Evolutionary conservation across 805 yeast species (phyloP).

Genomic region (Barnettozyma pratensis): DNA sequence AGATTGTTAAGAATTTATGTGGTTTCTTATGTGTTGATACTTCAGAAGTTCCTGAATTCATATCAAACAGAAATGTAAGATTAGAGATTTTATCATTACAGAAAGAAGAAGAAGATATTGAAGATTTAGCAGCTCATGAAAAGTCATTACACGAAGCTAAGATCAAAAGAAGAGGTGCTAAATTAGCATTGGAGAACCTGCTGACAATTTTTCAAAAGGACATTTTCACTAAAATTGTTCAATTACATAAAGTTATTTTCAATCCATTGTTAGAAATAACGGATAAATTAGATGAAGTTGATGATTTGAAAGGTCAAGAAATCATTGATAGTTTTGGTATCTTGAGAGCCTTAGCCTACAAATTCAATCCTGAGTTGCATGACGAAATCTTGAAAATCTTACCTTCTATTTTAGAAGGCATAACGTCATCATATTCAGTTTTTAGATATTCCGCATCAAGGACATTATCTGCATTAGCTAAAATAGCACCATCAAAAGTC

Average conservation of each 20-base stretch:
- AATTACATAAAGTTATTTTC: conserved; percentile 58
- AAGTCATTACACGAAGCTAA: conserved; percentile 66
- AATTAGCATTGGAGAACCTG: conserved; percentile 58
- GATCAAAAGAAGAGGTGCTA: conserved; percentile 82
- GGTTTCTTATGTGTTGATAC: conserved; percentile 95
- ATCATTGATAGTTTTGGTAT: conserved; percentile 86
- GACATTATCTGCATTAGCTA: conserved; percentile 76
- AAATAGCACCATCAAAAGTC: conserved; percentile 59
- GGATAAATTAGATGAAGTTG: conserved; percentile 24
- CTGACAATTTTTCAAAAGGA: conserved; percentile 46
- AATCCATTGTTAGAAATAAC: conserved; percentile 49
- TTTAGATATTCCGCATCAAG: conserved; percentile 88
- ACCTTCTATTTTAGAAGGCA: conserved; percentile 44
- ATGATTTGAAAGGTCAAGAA: conserved; percentile 61
- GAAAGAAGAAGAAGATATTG: conserved; percentile 65
- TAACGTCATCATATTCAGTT: conserved; percentile 72
- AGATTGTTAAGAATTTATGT: conserved; percentile 84
- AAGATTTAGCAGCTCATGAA: conserved; percentile 58
- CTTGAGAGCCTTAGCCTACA: conserved; percentile 66
- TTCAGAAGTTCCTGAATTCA: conserved; percentile 90
- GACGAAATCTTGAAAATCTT: conserved; percentile 46
- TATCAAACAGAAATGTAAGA: conserved; percentile 49
- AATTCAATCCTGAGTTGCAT: conserved; percentile 44
- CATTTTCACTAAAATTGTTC: conserved; percentile 60
- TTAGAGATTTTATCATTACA: conserved; percentile 65